Base-by-base conservation (phyloP, 179 eudicot species). In the Camellia oleifera region DNA sequence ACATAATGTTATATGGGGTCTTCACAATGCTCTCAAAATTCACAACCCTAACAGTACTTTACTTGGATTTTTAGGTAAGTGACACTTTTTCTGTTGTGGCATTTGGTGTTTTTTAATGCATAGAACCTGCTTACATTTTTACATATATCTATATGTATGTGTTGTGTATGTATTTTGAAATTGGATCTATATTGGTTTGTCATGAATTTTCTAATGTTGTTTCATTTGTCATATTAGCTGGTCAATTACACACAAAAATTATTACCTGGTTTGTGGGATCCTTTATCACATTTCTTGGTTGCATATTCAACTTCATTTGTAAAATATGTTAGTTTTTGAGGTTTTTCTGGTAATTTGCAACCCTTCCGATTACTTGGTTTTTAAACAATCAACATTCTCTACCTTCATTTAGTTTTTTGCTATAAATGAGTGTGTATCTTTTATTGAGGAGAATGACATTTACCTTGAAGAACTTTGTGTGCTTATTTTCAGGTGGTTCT, bases 1-100 rank as follows among this genome's bases (percentile, higher is more conserved):
- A 74, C 99, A 96, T 83, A 96, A 96, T 90, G 97, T 96, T 74
- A 83, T 96, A 56, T 96, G 99, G 99, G 99, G 98, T 72, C 92
- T 96, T 78, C 89, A 86, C 83, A 85, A 89, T 73, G 98, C 98
- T 80, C 92, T 96, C 78, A 89, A 96, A 84, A 88, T 82, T 67
- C 99, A 96, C 83, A 96, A 94, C 84, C 83, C 89, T 7, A 84
- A 84, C 77, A 96, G 90, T 86, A 88, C 85, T 73, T 83, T 96
- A 84, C 91, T 96, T 78, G 99, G 99, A 73, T 96, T 96, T 88
- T 79, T 94, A 52, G 99, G 99, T 91, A 85, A 88, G 87, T 76
- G 40, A 10, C 58, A 17, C 52, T 32, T 9, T 10, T 58, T 10
- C 56, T 13, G n/a, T 63, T 45, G 44, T 15, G 7, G 26, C 46